Evolutionary conservation across 176 grass and related monocot genomes (phyloP).

Genomic region (Musa beccarii): DNA sequence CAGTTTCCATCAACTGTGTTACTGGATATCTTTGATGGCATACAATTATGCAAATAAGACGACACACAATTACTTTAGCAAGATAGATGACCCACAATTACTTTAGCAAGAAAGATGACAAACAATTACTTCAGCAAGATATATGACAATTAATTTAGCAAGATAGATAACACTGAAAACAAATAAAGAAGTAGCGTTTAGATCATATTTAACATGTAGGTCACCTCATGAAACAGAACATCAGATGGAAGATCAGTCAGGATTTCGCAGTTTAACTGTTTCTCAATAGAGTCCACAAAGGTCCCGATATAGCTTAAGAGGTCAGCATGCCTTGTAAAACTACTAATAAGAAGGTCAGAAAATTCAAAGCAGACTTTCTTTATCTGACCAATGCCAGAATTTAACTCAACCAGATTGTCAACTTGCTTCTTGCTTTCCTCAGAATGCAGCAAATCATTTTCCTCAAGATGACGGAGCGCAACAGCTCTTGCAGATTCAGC

Average conservation of each 20-base stretch:
- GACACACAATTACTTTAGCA: no score
- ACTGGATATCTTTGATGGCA: no score
- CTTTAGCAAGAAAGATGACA: no score
- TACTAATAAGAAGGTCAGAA: slow-evolving; percentile 44
- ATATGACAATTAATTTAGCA: neutral
- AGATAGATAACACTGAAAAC: neutral
- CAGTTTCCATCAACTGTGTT: no score
- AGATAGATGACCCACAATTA: neutral
- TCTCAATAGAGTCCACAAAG: slow-evolving; percentile 59
- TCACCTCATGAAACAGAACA: slow-evolving; percentile 17
- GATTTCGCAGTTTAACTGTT: slow-evolving; percentile 43
- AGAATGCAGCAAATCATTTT: slow-evolving; percentile 32
- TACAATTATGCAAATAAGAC: no score
- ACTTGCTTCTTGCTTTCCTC: slow-evolving; percentile 51
- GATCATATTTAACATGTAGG: slow-evolving; percentile 1
- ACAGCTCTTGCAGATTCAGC: slow-evolving; percentile 54
- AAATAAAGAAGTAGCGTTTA: neutral
- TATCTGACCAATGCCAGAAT: slow-evolving; percentile 45
- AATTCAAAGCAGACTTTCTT: slow-evolving; percentile 60
- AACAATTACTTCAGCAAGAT: no score
- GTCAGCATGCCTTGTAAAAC: slow-evolving; percentile 51
- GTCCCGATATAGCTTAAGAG: slow-evolving; percentile 52
- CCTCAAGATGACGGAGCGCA: slow-evolving; percentile 44
- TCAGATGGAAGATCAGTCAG: slow-evolving; percentile 8
- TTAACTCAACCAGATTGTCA: slow-evolving; percentile 60